Base-by-base conservation (phyloP, 1,284 basidiomycete genomes). In the Athelia sp. region DNA sequence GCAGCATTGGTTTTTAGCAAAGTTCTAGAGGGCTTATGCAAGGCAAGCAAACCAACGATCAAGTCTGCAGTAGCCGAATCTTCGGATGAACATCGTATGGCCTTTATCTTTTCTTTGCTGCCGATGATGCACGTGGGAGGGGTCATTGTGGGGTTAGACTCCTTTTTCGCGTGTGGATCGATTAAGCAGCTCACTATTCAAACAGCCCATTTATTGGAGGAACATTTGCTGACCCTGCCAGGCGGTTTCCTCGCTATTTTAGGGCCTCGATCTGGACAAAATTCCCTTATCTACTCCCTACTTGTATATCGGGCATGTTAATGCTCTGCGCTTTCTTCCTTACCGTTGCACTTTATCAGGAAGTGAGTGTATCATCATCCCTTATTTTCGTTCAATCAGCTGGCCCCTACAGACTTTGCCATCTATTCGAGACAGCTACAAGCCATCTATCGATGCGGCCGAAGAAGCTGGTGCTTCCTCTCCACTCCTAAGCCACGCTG, bases 221-320 rank as follows among this genome's bases (percentile, higher is more conserved):
- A 4, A 17, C 36, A 4, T n/a, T 40, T 32, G 70, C 72, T 17
- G 71, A 70, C 8, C 78, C 77, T 9, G 67, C 70, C 21, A 71
- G 76, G 44, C 63, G 67, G 26, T 81, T 75, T 61, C 78, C 73
- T 6, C 22, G 49, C 0, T 22, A 73, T 14, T 82, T 82, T 54
- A 56, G 58, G 1, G 57, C 61, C 32, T 60, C 59, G 11, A 78
- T 81, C 58, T 82, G 79, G 79, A 59, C 53, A 4, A 56, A 68
- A 42, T 79, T 73, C 55, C 80, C 79, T 2, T 82, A 82, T 57
- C 76, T 81, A 58, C 58, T 81, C 31, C 26, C 26, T 29, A 29
- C 26, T 29, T 13, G 4, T 29, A 29, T 29, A 29, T 29, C 26
- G 26, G 26, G 26, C 26, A 29, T 29, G 26, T 13, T 29, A 29